Percentiles rank a stretch among this genome's conserved stretches.
Evolutionary conservation across 768 basidiomycete species (phyloP).

Genomic region (Rubroboletus satanas): DNA sequence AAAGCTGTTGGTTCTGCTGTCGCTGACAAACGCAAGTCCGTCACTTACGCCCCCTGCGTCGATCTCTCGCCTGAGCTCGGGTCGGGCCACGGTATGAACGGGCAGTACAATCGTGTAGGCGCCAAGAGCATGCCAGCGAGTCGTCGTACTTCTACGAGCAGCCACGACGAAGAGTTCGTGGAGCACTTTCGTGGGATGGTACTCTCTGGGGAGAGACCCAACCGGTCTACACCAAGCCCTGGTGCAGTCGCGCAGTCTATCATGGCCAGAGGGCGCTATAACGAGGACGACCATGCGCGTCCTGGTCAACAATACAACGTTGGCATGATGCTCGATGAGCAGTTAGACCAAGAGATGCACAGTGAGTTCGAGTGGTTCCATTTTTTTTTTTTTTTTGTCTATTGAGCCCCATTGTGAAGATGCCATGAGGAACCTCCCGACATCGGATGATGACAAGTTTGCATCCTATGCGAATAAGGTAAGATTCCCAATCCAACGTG

Average conservation of each 20-base stretch:
- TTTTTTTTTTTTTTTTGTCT: conserved; percentile 1
- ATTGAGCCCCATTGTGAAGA: conserved; percentile 43
- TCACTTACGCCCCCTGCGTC: conserved; percentile 77
- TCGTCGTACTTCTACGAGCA: conserved; percentile 83
- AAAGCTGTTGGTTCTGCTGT: conserved; percentile 65
- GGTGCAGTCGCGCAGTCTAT: conserved; percentile 51
- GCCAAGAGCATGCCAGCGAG: conserved; percentile 94
- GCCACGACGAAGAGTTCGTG: conserved; percentile 79
- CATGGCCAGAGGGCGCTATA: conserved; percentile 50
- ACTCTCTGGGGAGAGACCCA: conserved; percentile 60
- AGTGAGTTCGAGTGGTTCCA: conserved; percentile 48
- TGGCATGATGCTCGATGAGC: conserved; percentile 90
- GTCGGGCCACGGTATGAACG: conserved; percentile 40
- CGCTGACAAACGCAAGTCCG: conserved; percentile 80
- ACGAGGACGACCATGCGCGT: conserved; percentile 54
- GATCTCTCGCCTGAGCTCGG: conserved; percentile 68
- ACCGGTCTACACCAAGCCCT: conserved; percentile 52
- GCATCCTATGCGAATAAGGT: conserved; percentile 65
- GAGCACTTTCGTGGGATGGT: conserved; percentile 71
- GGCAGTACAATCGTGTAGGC: conserved; percentile 65
- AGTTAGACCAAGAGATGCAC: conserved; percentile 91
- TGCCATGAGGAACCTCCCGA: conserved; percentile 84
- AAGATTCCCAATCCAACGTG: conserved; percentile 15
- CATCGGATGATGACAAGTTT: conserved; percentile 88
- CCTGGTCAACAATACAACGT: conserved; percentile 70